phyloP scores from a whole-genome alignment of 176 grass and related monocot species.

The Areca catechu region DNA sequence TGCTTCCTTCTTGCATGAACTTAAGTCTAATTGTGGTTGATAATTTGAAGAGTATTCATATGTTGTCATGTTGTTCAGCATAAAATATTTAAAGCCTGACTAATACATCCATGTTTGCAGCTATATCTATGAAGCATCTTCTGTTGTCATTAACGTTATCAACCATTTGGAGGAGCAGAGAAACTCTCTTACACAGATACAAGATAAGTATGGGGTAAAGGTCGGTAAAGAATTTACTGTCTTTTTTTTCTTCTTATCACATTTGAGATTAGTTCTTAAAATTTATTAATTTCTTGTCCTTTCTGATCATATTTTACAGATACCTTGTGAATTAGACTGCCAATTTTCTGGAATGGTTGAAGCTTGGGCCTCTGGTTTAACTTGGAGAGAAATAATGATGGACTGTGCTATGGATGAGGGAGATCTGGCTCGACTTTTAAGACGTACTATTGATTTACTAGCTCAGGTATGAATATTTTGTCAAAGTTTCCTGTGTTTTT shows the following conservation, averaged over 20 bases:
- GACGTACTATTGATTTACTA: conserved; percentile 87
- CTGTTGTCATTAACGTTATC: conserved; percentile 72
- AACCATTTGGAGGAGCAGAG: conserved; percentile 77
- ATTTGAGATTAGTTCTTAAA: neutral
- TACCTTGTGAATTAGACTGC: conserved; percentile 75
- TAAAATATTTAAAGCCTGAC: conserved; percentile 7
- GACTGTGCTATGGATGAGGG: conserved; percentile 95
- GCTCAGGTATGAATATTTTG: conserved; percentile 50
- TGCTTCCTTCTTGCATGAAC: neutral
- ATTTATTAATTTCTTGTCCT: conserved; percentile 3
- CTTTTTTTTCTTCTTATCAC: neutral
- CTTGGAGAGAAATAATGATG: conserved; percentile 99
- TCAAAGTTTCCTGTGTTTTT: neutral
- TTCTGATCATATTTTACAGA: conserved; percentile 36
- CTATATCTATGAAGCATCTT: conserved; percentile 92
- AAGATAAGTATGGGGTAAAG: conserved; percentile 74
- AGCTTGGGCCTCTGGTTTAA: conserved; percentile 94
- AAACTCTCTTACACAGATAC: conserved; percentile 67
- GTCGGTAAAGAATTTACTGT: conserved; percentile 21
- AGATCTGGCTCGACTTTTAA: conserved; percentile 80
- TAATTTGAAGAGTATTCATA: neutral
- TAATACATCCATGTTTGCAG: conserved; percentile 31
- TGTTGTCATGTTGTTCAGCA: neutral
- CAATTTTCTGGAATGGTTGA: conserved; percentile 98
- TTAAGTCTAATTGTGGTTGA: neutral